phyloP scores from a whole-genome alignment of 192 early-diverging fungal species.

The Coemansia sp. region DNA sequence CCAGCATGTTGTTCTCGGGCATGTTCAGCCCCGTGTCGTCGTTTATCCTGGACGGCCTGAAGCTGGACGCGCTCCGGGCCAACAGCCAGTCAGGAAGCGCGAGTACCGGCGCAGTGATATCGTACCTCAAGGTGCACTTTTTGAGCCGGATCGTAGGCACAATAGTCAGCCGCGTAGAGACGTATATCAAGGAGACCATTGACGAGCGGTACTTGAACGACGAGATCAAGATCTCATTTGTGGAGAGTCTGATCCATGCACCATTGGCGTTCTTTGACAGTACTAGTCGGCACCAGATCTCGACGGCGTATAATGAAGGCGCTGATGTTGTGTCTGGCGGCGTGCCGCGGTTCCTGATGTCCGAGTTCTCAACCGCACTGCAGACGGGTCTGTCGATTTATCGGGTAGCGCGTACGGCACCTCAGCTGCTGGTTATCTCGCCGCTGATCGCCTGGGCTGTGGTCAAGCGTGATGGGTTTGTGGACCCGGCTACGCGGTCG shows the following conservation, averaged over 20 bases:
- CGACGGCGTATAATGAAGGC: constrained; percentile 19
- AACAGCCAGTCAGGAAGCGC: constrained; percentile 12
- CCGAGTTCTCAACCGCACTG: constrained; percentile 12
- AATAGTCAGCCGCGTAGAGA: not conserved
- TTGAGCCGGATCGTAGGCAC: not conserved
- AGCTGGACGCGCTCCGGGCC: constrained; percentile 26
- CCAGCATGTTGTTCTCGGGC: constrained; percentile 20
- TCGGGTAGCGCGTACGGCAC: constrained; percentile 15
- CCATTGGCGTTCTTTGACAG: constrained; percentile 47
- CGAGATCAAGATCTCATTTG: constrained; percentile 24
- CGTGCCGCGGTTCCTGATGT: constrained; percentile 22
- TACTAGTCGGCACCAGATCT: constrained; percentile 29
- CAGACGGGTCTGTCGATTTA: constrained; percentile 21
- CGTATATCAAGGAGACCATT: constrained; percentile 2
- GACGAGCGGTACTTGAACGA: constrained; percentile 7
- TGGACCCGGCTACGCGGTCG: constrained; percentile 3
- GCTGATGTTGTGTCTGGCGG: constrained; percentile 13
- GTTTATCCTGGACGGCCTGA: constrained; percentile 26
- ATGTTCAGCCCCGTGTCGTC: constrained; percentile 24
- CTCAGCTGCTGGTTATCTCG: constrained; percentile 23
- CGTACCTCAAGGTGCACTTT: constrained; percentile 29
- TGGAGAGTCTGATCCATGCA: constrained; percentile 27
- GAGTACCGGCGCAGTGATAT: constrained; percentile 12
- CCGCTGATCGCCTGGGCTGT: constrained; percentile 21
- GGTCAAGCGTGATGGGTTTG: not conserved